Base-by-base conservation (phyloP, 1,284 basidiomycete genomes). In the Boletus coffeatus region DNA sequence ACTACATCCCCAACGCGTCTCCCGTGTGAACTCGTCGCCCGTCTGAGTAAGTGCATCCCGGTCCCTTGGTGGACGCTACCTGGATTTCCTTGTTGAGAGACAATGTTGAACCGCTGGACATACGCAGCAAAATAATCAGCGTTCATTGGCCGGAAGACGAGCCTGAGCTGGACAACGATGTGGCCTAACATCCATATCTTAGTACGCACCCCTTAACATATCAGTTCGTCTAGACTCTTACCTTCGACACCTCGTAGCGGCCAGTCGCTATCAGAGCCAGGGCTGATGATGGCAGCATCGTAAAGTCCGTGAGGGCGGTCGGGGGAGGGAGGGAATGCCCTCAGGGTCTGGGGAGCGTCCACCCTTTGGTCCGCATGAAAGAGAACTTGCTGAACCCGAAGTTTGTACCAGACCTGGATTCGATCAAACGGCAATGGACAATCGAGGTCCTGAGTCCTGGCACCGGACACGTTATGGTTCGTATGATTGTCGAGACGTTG, bases 401-500 rank as follows among this genome's bases (percentile, higher is more conserved):
- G 1, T 18, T 58, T 65, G 34, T 53, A 52, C 62, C 62, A 65
- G 7, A 65, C n/a, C 41, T 65, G 52, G 5, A 65, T 41, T 1
- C 21, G 18, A 16, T 65, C 52, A 34, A 52, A 58, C 34, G 41
- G 43, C 3, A 63, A 58, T 3, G n/a, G 13, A 10, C 4, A 29
- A 34, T 16, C 6, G 14, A 41, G 39, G 39, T 41, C 39, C 39
- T 41, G 39, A 41, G 39, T 41, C 39, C 39, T 41, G 13, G 14
- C 14, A 14, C 34, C 25, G 8, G 11, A 58, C 10, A 58, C 8
- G 18, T 32, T 18, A 18, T 57, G 43, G 7, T 13, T 21, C 2
- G 11, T 21, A 56, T 5, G 3, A 2, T 32, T 14, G 7, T 37
- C 29, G 2, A 18, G 5, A 25, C 14, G n/a, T 8, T 36, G 36